phyloP scores from a whole-genome alignment of 495 filamentous ascomycete genomes.

The Cercophora samala region DNA sequence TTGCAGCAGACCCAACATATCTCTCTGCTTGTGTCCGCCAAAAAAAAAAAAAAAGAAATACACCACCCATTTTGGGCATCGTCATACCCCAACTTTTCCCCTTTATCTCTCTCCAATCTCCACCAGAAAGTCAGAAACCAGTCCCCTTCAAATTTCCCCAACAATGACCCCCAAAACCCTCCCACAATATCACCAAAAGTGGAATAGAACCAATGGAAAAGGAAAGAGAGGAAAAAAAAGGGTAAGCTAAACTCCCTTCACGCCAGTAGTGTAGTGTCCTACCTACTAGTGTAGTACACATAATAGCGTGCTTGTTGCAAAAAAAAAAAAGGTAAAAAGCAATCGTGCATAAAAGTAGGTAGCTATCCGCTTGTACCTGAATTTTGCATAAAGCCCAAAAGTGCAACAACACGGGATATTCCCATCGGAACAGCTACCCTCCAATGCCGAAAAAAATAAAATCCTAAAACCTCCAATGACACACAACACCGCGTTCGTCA shows the following conservation, averaged over 20 bases:
- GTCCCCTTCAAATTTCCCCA: background rate
- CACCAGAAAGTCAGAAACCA: background rate
- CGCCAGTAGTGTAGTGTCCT: no score
- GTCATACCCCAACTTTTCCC: background rate
- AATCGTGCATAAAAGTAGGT: background rate
- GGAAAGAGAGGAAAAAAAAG: background rate
- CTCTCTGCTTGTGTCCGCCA: background rate
- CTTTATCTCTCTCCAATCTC: background rate
- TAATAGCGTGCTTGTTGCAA: no score
- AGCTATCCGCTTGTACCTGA: background rate
- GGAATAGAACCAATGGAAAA: background rate
- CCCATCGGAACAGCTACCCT: background rate
- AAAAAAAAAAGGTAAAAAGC: background rate
- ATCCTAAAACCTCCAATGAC: background rate
- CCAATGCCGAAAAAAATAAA: background rate
- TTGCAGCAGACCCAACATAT: background rate
- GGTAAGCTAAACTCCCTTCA: no score
- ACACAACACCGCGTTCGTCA: background rate
- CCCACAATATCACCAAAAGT: background rate
- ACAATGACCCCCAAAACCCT: background rate
- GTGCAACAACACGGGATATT: background rate
- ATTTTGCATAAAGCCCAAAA: background rate
- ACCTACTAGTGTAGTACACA: no score
- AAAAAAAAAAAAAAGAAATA: no score
- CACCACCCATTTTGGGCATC: background rate